Percentiles rank a stretch among this genome's conserved stretches.
Conservation (phyloP, 164 flowering plant species). For the Annona cherimola region DNA sequence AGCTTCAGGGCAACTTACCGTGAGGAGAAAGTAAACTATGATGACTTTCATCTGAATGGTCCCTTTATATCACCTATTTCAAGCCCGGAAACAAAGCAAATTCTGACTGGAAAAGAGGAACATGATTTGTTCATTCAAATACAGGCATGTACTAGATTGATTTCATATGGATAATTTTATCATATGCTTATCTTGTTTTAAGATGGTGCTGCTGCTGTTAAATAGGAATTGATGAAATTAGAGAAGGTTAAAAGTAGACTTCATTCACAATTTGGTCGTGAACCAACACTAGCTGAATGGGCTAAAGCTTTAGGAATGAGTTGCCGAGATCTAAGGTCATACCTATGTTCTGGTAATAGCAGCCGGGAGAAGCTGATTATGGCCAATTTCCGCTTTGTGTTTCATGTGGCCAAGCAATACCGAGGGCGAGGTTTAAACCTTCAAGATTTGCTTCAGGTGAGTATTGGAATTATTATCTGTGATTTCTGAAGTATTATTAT, state of each 20-base stretch:
- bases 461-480: background rate
- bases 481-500: background rate
- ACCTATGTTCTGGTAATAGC: conserved; percentile 42
- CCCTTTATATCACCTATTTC: conserved; percentile 60
- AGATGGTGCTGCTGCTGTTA: conserved; percentile 11
- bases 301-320: conserved; percentile 65
- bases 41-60: conserved; percentile 47
- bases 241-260: conserved; percentile 63
- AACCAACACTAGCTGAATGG: conserved; percentile 89
- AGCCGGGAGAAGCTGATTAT: conserved; percentile 69
- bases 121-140: conserved; percentile 44
- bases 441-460: conserved; percentile 88
- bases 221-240: conserved; percentile 54
- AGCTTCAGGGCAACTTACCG: conserved; percentile 18
- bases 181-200: background rate
- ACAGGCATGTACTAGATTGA: conserved; percentile 41
- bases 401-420: conserved; percentile 82
- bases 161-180: background rate
- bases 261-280: conserved; percentile 60
- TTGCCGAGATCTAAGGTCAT: conserved; percentile 45
- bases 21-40: conserved; percentile 26
- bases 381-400: conserved; percentile 84
- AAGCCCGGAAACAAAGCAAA: conserved; percentile 59
- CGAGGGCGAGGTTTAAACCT: conserved; percentile 70
- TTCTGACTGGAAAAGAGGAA: conserved; percentile 71